Percentiles rank a stretch among this genome's conserved stretches.
phyloP scores from a whole-genome alignment of 2,329 filamentous ascomycete genomes.

The Colletotrichum euphorbiae region DNA sequence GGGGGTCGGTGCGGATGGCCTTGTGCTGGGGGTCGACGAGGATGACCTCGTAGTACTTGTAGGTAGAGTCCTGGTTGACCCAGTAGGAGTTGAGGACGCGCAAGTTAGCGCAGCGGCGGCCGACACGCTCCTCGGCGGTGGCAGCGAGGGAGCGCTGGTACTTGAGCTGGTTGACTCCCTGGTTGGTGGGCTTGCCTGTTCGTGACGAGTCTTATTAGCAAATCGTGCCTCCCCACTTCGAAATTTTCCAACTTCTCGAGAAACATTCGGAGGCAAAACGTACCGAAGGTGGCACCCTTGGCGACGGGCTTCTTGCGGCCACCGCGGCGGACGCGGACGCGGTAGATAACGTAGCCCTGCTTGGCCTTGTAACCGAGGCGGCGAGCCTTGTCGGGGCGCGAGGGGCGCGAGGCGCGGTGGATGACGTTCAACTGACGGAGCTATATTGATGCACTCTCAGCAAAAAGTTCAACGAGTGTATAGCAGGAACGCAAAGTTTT shows the following conservation, averaged over 20 bases:
- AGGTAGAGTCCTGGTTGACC: slow-evolving; percentile 99
- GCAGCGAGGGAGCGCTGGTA: slow-evolving; percentile 99
- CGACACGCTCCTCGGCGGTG: slow-evolving; percentile 99
- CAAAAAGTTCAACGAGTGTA: slow-evolving; percentile 99
- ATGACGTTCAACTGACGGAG: slow-evolving; percentile 99
- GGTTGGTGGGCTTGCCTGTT: slow-evolving; percentile 99
- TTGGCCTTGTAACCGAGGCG: slow-evolving; percentile 99
- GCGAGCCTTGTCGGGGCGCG: slow-evolving; percentile 99
- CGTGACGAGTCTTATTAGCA: slow-evolving; percentile 42
- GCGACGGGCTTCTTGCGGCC: slow-evolving; percentile 96
- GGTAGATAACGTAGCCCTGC: slow-evolving; percentile 99
- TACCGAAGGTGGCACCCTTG: slow-evolving; percentile 99
- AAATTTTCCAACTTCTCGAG: too few relatives aligned
- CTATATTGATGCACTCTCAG: slow-evolving; percentile 99
- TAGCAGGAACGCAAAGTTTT: slow-evolving; percentile 73
- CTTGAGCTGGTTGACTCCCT: slow-evolving; percentile 99
- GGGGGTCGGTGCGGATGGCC: slow-evolving; percentile 97
- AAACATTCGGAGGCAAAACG: slow-evolving; percentile 49
- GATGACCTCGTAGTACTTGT: slow-evolving; percentile 99
- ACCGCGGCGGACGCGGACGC: slow-evolving; percentile 97
- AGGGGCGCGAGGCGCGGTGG: slow-evolving; percentile 98
- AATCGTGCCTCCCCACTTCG: background rate
- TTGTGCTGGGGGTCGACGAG: slow-evolving; percentile 99
- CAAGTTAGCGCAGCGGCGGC: slow-evolving; percentile 98
- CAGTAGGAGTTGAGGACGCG: slow-evolving; percentile 99